These are phyloP conservation scores for Oenanthe javanica DNA, from an alignment of 140 eudicot species.

Conservation along the genomic window DNA sequence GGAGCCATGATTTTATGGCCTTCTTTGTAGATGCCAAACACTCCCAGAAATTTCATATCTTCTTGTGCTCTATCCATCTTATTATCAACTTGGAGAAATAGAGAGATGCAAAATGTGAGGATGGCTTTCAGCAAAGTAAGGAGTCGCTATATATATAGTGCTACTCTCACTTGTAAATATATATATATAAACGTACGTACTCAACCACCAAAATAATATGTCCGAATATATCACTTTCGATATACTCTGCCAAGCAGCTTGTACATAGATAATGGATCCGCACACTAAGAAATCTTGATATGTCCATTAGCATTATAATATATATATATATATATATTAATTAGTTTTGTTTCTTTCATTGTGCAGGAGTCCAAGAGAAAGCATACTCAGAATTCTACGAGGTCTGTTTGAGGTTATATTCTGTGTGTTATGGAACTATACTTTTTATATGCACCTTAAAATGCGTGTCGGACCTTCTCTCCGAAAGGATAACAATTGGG, in stretches of 20 bases:
- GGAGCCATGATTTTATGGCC: conserved; percentile 2
- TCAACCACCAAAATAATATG: too few relatives aligned
- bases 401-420: background rate
- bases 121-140: background rate
- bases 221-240: too few relatives aligned
- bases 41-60: background rate
- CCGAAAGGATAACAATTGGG: too few relatives aligned
- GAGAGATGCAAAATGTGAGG: too few relatives aligned
- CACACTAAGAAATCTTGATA: background rate
- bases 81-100: background rate
- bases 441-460: too few relatives aligned
- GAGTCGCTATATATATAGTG: background rate
- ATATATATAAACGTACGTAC: too few relatives aligned
- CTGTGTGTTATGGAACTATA: too few relatives aligned
- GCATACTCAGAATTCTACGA: background rate
- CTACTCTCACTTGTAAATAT: too few relatives aligned
- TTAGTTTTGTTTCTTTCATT: background rate
- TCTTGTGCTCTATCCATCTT: background rate
- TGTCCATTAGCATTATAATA: background rate
- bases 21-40: conserved; percentile 9
- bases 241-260: background rate
- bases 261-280: background rate
- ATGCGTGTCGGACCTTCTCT: too few relatives aligned
- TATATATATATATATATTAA: too few relatives aligned
- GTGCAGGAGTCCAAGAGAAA: background rate